Conservation (phyloP, 2,329 filamentous ascomycete species). For the Pseudogymnoascus verrucosus region DNA sequence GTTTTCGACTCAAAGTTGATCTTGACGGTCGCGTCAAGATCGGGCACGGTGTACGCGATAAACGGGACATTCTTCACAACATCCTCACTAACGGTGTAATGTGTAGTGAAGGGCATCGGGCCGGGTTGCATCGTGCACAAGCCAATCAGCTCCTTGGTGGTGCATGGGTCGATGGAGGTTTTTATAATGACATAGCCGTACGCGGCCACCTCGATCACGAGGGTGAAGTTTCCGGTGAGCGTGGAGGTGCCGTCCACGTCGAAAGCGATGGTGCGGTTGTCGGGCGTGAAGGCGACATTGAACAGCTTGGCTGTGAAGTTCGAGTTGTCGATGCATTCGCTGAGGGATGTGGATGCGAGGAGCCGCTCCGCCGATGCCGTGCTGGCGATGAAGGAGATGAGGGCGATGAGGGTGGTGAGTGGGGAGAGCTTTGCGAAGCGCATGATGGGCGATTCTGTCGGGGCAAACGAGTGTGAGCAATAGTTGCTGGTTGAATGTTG, state of each 20-base stretch:
- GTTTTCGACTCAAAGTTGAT: slow-evolving; percentile 57
- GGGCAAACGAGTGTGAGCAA: not conserved
- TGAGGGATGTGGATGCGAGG: slow-evolving; percentile 72
- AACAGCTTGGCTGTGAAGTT: slow-evolving; percentile 84
- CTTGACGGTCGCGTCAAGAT: slow-evolving; percentile 78
- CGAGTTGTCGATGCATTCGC: slow-evolving; percentile 75
- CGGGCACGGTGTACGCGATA: slow-evolving; percentile 83
- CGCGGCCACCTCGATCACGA: slow-evolving; percentile 67
- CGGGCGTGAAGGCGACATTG: slow-evolving; percentile 71
- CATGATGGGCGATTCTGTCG: slow-evolving; percentile 10
- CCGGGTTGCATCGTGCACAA: slow-evolving; percentile 89
- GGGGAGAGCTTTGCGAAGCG: slow-evolving; percentile 1
- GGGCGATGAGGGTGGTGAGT: slow-evolving; percentile 9
- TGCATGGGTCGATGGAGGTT: slow-evolving; percentile 67
- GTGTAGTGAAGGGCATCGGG: slow-evolving; percentile 69
- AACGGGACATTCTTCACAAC: slow-evolving; percentile 62
- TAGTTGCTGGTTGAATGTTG: not conserved
- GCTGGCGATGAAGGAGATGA: slow-evolving; percentile 1
- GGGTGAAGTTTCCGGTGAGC: slow-evolving; percentile 72
- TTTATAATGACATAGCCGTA: slow-evolving; percentile 72
- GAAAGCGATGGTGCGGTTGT: slow-evolving; percentile 64
- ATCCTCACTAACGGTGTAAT: slow-evolving; percentile 48
- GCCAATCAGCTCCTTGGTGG: slow-evolving; percentile 53
- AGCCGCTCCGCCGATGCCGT: not conserved
- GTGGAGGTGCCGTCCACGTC: slow-evolving; percentile 76